Percentiles rank a stretch among this genome's conserved stretches.
These are phyloP conservation scores for Gryganskiella cystojenkinii DNA, from an alignment of 192 early-diverging fungal genomes.

Conservation along the genomic window DNA sequence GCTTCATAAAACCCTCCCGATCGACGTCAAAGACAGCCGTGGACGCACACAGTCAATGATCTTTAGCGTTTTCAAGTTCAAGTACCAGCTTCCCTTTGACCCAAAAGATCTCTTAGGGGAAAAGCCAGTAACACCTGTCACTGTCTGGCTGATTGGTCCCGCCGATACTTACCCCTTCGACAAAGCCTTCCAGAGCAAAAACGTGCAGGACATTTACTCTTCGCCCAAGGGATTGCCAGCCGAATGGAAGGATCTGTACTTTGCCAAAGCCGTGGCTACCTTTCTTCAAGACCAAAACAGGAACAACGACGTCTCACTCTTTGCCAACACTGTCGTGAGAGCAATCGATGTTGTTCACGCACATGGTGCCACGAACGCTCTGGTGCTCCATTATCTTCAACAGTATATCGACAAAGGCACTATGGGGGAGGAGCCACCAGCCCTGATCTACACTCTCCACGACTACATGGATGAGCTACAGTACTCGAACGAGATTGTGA, in stretches of 20 bases:
- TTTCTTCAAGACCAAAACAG: conserved; percentile 56
- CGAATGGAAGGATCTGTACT: conserved; percentile 70
- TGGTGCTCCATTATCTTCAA: conserved; percentile 56
- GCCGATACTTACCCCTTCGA: conserved; percentile 55
- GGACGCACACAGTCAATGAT: conserved; percentile 37
- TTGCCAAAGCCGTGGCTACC: conserved; percentile 61
- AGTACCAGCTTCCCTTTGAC: conserved; percentile 25
- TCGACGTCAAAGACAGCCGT: conserved; percentile 53
- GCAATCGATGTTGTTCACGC: conserved; percentile 64
- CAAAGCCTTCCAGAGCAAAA: conserved; percentile 54
- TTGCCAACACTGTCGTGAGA: conserved; percentile 45
- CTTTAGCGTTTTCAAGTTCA: conserved; percentile 52
- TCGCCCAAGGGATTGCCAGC: conserved; percentile 59
- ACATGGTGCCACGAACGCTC: conserved; percentile 68
- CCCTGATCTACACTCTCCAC: conserved; percentile 67
- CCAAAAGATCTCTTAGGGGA: conserved; percentile 28
- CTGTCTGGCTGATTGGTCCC: conserved; percentile 64
- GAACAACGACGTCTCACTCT: conserved; percentile 59
- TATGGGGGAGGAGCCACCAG: conserved; percentile 55
- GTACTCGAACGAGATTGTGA: conserved; percentile 60
- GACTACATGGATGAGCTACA: conserved; percentile 68
- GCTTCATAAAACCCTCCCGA: conserved; percentile 19
- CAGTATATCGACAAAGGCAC: conserved; percentile 38
- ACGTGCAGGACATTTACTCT: conserved; percentile 56
- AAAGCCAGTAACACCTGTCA: conserved; percentile 32